Base-by-base conservation (phyloP, 805 yeast species). In the Cyberlindnera mrakii region DNA sequence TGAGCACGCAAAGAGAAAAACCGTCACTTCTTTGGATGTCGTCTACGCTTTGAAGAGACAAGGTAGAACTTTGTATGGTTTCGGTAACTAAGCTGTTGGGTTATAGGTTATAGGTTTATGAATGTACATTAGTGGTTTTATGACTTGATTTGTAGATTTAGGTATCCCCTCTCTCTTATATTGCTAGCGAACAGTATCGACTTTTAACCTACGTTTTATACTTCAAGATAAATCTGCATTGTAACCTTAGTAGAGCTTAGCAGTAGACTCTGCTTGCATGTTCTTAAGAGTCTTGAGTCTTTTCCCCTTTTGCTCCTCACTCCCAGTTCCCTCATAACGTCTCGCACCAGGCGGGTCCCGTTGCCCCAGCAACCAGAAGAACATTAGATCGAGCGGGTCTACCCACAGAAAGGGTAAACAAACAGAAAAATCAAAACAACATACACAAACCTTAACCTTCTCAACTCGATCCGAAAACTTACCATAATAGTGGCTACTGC, bases 1-100 rank as follows among this genome's bases (percentile, higher is more conserved):
- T 58, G 98, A 93, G 77, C 98, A 91, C 84, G 99, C 98, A 64
- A 93, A 93, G 93, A 89, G 99, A 84, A 91, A 91, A 89, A 93
- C 99, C 56, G 98, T 91, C 63, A 91, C 99, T 60, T 90, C 99
- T 51, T 81, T 91, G 66, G 99, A 91, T 70, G 98, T 91, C 60
- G 98, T 91, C 64, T 91, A 91, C 73, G 98, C 98, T 64, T 85
- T 91, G 76, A 91, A 91, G 93, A 89, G 98, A 84, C 97, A 93
- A 80, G 99, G 99, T 68, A 86, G 98, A 78, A 93, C 98, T 76
- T 83, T 93, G 72, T 91, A 91, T 71, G 98, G 98, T 90, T 93
- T 91, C 85, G 98, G 98, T 79, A 96, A 96, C 83, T 91, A 83
- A 80, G 60, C 62, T 43, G 40, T 50, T 34, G 35, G 44, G 41